Percentiles rank a stretch among this genome's conserved stretches.
phyloP scores from a whole-genome alignment of 73 alveolate species.

The Tetrahymena thermophila region DNA sequence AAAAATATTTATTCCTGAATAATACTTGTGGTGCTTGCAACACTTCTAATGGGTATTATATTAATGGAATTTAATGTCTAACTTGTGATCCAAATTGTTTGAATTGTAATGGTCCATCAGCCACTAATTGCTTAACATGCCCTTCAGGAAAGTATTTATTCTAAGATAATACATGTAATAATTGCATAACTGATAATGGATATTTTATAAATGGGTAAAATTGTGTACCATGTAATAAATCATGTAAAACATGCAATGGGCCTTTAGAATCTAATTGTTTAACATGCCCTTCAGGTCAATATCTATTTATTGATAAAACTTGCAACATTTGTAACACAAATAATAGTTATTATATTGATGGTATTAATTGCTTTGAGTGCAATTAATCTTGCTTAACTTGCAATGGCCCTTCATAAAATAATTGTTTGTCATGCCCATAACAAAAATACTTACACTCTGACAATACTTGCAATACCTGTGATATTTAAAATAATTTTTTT shows the following conservation, averaged over 20 bases:
- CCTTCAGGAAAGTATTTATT: background rate
- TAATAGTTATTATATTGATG: background rate
- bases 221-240: background rate
- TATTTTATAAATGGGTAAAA: background rate
- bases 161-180: background rate
- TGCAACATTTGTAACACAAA: background rate
- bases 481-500: no score
- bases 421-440: no score
- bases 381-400: background rate
- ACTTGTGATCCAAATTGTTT: background rate
- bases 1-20: background rate
- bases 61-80: background rate
- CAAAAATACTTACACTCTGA: no score
- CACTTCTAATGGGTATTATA: background rate
- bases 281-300: background rate
- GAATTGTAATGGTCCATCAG: background rate
- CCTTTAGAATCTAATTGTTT: background rate
- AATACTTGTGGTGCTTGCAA: background rate
- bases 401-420: background rate
- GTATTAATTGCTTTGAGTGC: background rate
- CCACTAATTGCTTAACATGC: background rate
- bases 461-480: no score
- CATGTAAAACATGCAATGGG: background rate
- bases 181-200: background rate
- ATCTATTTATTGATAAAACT: background rate